phyloP scores from a whole-genome alignment of 2,329 filamentous ascomycete genomes.

The Botrytis medusae region DNA sequence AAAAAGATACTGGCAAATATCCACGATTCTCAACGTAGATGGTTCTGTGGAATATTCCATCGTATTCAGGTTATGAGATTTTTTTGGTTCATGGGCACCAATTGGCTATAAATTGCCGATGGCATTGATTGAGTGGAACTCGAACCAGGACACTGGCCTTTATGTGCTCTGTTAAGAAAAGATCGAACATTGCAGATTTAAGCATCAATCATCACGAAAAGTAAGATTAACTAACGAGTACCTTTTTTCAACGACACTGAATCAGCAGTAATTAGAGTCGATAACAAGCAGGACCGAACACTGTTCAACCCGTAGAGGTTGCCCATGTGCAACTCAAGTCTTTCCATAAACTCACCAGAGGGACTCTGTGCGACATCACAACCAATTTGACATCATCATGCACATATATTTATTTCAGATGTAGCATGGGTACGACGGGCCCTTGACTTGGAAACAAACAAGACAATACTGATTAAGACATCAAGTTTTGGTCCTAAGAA shows the following conservation, averaged over 20 bases:
- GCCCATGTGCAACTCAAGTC: not conserved
- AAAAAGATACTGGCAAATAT: not conserved
- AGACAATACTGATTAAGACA: too few relatives aligned
- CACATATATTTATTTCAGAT: not conserved
- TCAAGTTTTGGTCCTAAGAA: not conserved
- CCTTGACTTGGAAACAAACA: constrained; percentile 7
- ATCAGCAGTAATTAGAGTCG: not conserved
- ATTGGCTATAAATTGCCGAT: not conserved
- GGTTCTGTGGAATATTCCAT: constrained; percentile 15
- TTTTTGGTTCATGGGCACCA: not conserved
- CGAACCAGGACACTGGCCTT: not conserved
- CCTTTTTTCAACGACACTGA: not conserved
- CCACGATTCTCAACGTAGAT: constrained; percentile 16
- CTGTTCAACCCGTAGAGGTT: not conserved
- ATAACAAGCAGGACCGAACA: not conserved
- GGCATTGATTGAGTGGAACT: constrained; percentile 2
- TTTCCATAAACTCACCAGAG: not conserved
- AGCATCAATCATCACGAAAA: not conserved
- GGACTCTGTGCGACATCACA: not conserved
- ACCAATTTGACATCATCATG: constrained; percentile 4
- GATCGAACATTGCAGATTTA: not conserved
- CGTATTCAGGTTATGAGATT: not conserved
- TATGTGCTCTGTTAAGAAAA: not conserved
- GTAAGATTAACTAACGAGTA: not conserved
- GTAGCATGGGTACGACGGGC: not conserved